Base-by-base conservation (phyloP, 202 grass and related monocot genomes). In the Bolboschoenoplectus hybrid region DNA sequence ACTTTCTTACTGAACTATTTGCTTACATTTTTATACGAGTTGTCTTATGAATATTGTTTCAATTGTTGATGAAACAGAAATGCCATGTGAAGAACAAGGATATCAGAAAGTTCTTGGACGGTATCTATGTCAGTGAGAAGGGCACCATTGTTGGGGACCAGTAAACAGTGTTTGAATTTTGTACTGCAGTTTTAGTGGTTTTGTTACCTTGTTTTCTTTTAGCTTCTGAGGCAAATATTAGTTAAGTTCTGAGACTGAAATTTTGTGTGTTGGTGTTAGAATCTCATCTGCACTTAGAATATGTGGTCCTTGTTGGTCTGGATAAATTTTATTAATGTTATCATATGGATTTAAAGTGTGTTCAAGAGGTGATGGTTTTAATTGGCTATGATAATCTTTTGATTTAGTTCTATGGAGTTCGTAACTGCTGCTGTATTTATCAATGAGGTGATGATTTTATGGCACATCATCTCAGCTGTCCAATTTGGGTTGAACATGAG, bases 41-140 rank as follows among this genome's bases (percentile, higher is more conserved):
- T 26, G n/a, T 10, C 1, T 74, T 49, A 32, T 26, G 12, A 9
- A 0, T 5, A 34, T 9, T 82, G 38, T 63, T 71, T 39, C 61
- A 10, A 47, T 38, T 70, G 32, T 74, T 16, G 80, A 45, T 80
- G 7, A 38, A 85, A 89, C 87, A 93, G 89, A 93, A 93, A 91
- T 93, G 91, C 67, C 89, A 91, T 17, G 91, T 91, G 40, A 91
- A 91, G 83, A 94, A 88, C 17, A 89, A 94, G 73, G 89, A 94
- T 85, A 94, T 91, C 83, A 81, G 89, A 85, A 94, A 93, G 82
- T 91, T 93, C 71, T 89, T 91, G 89, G 91, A 93, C 73, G 86
- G 89, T 85, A 90, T 94, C 49, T 91, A 93, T 69, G 89, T 94
- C 36, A 94, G 92, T 50, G 92, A 94, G 58, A 91, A 91, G 82